A percentile compares a stretch with the other conserved stretches of the same genome.
Conservation (phyloP, 768 basidiomycete genomes). For the Serendipita indica region DNA sequence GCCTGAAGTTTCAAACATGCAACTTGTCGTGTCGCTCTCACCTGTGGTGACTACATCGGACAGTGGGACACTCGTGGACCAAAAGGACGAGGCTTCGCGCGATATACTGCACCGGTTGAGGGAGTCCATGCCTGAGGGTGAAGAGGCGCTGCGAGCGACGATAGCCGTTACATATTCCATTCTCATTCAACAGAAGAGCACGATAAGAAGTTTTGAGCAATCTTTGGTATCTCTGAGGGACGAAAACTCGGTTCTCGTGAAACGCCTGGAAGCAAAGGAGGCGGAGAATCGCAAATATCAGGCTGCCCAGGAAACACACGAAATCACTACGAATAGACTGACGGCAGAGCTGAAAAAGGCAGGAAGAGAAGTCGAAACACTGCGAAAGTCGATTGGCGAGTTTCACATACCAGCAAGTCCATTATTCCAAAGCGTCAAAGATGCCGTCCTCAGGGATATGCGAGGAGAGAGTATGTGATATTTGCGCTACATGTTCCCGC, state of each 20-base stretch:
- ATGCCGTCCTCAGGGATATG: conserved; percentile 6
- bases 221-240: neutral
- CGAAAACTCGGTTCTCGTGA: neutral
- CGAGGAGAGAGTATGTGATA: neutral
- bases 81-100: no score
- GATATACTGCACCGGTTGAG: neutral
- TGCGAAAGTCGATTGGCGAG: neutral
- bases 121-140: neutral
- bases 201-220: neutral
- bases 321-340: neutral
- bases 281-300: neutral
- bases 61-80: no score
- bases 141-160: neutral
- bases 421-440: neutral
- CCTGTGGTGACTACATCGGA: no score
- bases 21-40: no score
- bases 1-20: no score
- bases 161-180: neutral
- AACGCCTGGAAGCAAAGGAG: neutral
- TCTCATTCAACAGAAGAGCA: neutral
- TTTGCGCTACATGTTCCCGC: no score
- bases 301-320: neutral
- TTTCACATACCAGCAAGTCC: neutral
- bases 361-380: neutral
- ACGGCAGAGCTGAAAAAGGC: neutral